Base-by-base conservation (phyloP, 371 early-diverging fungal species). In the Mucor irregularis region DNA sequence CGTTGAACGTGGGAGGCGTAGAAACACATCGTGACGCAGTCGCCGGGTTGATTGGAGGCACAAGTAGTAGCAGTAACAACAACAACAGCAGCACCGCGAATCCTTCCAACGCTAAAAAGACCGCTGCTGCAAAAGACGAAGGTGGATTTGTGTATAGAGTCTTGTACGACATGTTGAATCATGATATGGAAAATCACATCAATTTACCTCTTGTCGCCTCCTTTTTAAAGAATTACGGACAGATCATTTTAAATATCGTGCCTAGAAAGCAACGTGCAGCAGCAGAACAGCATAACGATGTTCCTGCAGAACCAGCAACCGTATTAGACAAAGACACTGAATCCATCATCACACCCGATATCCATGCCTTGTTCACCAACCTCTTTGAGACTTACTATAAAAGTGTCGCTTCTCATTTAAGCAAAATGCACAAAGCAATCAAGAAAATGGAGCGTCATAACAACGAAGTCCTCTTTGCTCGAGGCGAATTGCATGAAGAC, bases 401-500 rank as follows among this genome's bases (percentile, higher is more conserved):
- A 21, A 69, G 82, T 4, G 80, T 90, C 0, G 74, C 75, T 16
- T 64, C 65, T 28, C 89, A 90, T 64, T 69, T 95, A 3, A 68
- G 83, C 29, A 85, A 84, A 37, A 87, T 91, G 57, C 89, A 93
- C 68, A 85, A 86, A 73, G 70, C 77, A 8, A 74, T 97, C 35
- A 76, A 85, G 62, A 87, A 84, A 54, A 72, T 90, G 53, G 92
- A 94, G 30, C 79, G 84, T 43, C 80, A 74, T 22, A 93, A 92
- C 49, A 84, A 92, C 45, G 91, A 95, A 49, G 80, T 76, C 8
- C 75, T 90, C 30, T 92, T 95, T 60, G 79, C 88, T 14, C 83
- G 89, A 22, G 96, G 96, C 14, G 89, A 90, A 30, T 69, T 95
- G 5, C 82, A 85, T 8, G 94, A 94, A 24, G 95, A 92, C 24